Percentiles rank a stretch among this genome's conserved stretches.
These are phyloP conservation scores for Aspergillus ochraceus DNA, from an alignment of 2,329 filamentous ascomycete species.

Conservation along the genomic window DNA sequence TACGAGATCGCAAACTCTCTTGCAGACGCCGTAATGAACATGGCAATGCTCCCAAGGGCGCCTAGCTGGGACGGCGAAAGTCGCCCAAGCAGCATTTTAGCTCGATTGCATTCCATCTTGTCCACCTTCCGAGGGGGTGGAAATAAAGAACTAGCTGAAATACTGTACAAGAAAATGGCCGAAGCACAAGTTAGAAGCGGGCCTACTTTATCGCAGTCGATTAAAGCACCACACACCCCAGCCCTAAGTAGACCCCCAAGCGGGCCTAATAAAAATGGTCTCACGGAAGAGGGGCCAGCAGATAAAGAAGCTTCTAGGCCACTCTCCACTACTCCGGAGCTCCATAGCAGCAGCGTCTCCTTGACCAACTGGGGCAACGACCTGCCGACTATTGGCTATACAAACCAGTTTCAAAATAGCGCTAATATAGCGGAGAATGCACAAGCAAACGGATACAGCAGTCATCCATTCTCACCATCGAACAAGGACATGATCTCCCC, in stretches of 20 bases:
- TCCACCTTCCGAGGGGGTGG: conserved; percentile 22
- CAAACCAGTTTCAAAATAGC: no score
- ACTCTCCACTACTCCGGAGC: no score
- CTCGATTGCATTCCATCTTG: conserved; percentile 22
- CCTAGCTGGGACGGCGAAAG: conserved; percentile 19
- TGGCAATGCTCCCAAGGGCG: conserved; percentile 14
- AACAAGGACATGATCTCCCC: no score
- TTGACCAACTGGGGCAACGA: no score
- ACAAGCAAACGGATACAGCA: no score
- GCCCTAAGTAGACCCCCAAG: background rate
- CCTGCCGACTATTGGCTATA: no score
- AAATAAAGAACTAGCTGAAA: conserved; percentile 21
- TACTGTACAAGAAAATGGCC: conserved; percentile 26
- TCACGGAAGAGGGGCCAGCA: no score
- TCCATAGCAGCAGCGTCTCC: no score
- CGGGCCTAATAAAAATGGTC: no score
- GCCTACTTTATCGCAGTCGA: background rate
- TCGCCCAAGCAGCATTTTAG: conserved; percentile 22
- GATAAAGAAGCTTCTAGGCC: no score
- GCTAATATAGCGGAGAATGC: no score
- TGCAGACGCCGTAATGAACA: conserved; percentile 23
- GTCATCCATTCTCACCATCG: no score
- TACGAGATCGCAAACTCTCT: conserved; percentile 29
- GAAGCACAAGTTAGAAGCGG: conserved; percentile 16
- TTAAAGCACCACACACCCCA: background rate